These are phyloP conservation scores for Alliaria petiolata DNA, from an alignment of 345 rosid genomes.

Conservation along the genomic window DNA sequence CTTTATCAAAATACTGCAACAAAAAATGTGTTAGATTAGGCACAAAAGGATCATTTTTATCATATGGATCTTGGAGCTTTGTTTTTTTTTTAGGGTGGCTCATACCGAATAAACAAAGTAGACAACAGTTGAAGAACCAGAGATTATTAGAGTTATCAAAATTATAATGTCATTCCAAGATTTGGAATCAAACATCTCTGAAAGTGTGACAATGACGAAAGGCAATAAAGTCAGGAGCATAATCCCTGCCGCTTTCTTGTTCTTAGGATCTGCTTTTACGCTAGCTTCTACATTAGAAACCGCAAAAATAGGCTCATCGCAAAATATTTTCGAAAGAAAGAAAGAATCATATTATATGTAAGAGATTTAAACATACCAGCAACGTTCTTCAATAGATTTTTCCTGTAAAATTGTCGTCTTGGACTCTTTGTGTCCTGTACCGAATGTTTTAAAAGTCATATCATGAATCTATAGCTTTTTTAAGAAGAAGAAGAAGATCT, in stretches of 20 bases:
- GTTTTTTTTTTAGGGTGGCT: neutral
- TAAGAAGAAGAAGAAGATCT: neutral
- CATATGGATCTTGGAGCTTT: neutral
- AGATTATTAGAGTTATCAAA: slow-evolving; percentile 25
- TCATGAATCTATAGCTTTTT: neutral
- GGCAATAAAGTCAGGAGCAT: slow-evolving; percentile 30
- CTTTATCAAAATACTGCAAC: slow-evolving; percentile 15
- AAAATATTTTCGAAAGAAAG: too few relatives aligned
- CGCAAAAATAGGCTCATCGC: too few relatives aligned
- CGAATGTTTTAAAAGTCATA: too few relatives aligned
- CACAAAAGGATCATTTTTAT: neutral
- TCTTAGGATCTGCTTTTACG: slow-evolving; percentile 27
- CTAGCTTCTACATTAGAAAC: slow-evolving; percentile 16
- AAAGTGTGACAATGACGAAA: slow-evolving; percentile 22
- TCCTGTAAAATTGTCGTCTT: neutral
- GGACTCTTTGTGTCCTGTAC: too few relatives aligned
- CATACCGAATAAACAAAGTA: slow-evolving; percentile 32
- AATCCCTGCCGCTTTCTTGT: slow-evolving; percentile 29
- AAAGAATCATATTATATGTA: too few relatives aligned
- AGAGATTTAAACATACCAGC: slow-evolving; percentile 8
- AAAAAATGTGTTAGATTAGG: neutral
- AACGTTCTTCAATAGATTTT: neutral
- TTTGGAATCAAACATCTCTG: slow-evolving; percentile 14
- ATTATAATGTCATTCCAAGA: slow-evolving; percentile 3
- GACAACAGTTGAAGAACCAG: slow-evolving; percentile 22